phyloP scores from a whole-genome alignment of 2,329 filamentous ascomycete species.

The Sphaerulina populicola region DNA sequence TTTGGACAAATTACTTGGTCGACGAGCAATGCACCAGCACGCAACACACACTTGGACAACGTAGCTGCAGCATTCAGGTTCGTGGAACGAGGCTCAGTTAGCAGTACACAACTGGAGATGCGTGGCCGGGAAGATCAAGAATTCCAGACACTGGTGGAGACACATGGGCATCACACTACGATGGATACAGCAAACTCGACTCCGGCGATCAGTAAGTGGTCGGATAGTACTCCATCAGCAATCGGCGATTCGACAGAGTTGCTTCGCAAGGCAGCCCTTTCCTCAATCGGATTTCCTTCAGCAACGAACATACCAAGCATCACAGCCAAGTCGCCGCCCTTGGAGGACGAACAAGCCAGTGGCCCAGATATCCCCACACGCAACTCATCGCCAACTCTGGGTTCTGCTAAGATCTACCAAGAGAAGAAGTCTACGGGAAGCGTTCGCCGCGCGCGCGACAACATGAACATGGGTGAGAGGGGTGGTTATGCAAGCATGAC shows the following conservation, averaged over 20 bases:
- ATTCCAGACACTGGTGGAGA: not conserved
- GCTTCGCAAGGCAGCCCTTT: slow-evolving; percentile 5
- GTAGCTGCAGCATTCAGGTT: slow-evolving; percentile 2
- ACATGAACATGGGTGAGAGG: slow-evolving; percentile 3
- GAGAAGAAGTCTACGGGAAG: slow-evolving; percentile 10
- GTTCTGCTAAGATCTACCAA: slow-evolving; percentile 9
- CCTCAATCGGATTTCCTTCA: slow-evolving; percentile 25
- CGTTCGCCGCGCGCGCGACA: slow-evolving; percentile 7
- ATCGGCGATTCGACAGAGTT: slow-evolving; percentile 8
- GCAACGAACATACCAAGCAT: slow-evolving; percentile 5
- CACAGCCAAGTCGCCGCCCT: not conserved
- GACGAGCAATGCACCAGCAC: not conserved
- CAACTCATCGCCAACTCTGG: slow-evolving; percentile 22
- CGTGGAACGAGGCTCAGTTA: slow-evolving; percentile 1
- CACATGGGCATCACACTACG: not conserved
- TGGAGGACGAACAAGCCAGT: not conserved
- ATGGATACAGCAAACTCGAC: not conserved
- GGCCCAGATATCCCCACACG: slow-evolving; percentile 10
- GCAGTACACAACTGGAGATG: not conserved
- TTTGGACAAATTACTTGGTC: not conserved
- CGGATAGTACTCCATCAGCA: slow-evolving; percentile 23
- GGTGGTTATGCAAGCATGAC: slow-evolving; percentile 19
- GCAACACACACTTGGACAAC: slow-evolving; percentile 1
- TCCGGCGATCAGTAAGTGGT: slow-evolving; percentile 24
- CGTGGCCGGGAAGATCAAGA: not conserved